Base-by-base conservation (phyloP, 1,284 basidiomycete genomes). In the Ceratobasidium theobromae region DNA sequence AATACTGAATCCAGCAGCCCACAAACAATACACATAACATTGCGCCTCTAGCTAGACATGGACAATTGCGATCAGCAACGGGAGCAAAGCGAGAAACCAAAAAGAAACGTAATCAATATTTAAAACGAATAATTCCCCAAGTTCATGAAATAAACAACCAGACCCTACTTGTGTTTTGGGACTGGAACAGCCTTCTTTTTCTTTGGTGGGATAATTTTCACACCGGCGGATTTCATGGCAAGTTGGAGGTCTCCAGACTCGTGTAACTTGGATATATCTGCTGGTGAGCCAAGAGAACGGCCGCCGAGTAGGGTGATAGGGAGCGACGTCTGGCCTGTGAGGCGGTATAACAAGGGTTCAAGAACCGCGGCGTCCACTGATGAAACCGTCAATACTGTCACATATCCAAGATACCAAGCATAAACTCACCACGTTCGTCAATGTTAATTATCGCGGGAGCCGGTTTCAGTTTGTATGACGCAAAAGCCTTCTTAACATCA, bases 251-350 rank as follows among this genome's bases (percentile, higher is more conserved):
- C 80, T 53, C 83, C 83, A 69, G 77, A 78, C 66, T 79, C 74
- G 33, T 81, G 72, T 46, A 88, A 75, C 70, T 72, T 77, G 55
- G 81, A 79, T 68, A 92, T 81, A 28, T 86, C 81, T 40, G 81
- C 77, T 49, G 87, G 79, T 6, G 83, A 75, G 8, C 83, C 85
- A 46, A 91, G 74, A 1, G 81, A 75, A 58, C 80, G 77, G 45
- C 92, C 91, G 28, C 84, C 84, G 43, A 93, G 75, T 62, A 93
- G 79, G 2, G 93, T 79, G 53, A 92, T 77, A 12, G 92, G 92
- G 3, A 93, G 77, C 16, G 85, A 81, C 0, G 77, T 69, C 1
- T 80, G 75, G 6, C 75, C 77, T 0, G 89, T 86, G 38, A 93
- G 78, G 0, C 86, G 79, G 38, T 74, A 74, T 40, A 87, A 74